Evolutionary conservation across 306 rosid species (phyloP), one percentile per base, ranked within the genome.

Genomic region (Dalbergia oliveri): DNA sequence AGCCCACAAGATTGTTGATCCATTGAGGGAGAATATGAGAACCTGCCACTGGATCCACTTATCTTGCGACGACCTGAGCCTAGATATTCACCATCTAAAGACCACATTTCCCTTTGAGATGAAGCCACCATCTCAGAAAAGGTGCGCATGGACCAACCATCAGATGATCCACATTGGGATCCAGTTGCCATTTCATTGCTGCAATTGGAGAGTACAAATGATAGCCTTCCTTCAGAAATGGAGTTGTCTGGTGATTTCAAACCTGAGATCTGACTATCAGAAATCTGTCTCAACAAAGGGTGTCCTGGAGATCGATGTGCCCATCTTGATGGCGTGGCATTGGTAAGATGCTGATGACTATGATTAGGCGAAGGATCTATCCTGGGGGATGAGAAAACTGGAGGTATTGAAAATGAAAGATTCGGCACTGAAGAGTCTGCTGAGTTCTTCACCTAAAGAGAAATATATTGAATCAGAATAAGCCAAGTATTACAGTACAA

Each of bases 61-160:
- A 90, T 79, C 88, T 91, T 94, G 59, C 66, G 89, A 83, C 84
- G 86, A 47, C 89, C 85, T 7, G 94, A 91, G 62, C 94, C 92
- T 0, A 90, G 82, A 60, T 81, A 82, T 84, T 94, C 98, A 56
- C 97, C 88, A 59, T 92, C 98, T 70, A 92, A 94, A 67, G 98
- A 94, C 97, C 94, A 92, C 85, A 97, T 86, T 85, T 89, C 98
- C 78, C 97, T 88, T 70, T 88, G 97, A 44, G 94, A 94, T 34
- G 96, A 85, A 56, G 97, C 97, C 86, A 94, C 93, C 33, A 94
- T 93, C 90, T 94, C 98, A 18, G 98, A 92, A 78, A 94, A 94
- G 79, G 97, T 90, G 76, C 88, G 94, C 91, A 92, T 87, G 67
- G 98, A 94, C 98, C 97, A 94, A 67, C 97, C 94, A 81, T 94